Conservation (phyloP, 805 yeast species). For the Wickerhamomyces alni region DNA sequence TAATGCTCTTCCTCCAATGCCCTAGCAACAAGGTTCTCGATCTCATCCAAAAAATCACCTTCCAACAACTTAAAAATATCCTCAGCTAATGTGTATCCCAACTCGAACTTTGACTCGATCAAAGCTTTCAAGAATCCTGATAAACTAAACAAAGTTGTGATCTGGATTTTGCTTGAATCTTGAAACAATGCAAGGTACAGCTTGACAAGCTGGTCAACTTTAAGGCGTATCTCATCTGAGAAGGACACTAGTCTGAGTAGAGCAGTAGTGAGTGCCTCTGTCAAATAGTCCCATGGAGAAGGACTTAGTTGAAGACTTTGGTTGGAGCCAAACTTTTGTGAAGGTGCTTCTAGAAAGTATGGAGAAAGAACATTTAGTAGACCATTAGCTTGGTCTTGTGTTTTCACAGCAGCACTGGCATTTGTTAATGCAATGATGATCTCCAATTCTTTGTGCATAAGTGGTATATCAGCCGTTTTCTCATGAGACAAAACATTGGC, state of each 20-base stretch:
- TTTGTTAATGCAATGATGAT: constrained; percentile 41
- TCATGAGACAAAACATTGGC: constrained; percentile 9
- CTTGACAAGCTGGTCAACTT: constrained; percentile 18
- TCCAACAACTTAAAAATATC: constrained; percentile 21
- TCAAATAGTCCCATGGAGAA: constrained; percentile 36
- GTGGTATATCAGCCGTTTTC: constrained; percentile 19
- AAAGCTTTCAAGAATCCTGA: constrained; percentile 32
- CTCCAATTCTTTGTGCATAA: constrained; percentile 47
- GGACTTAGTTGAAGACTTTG: constrained; percentile 27
- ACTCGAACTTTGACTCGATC: constrained; percentile 13
- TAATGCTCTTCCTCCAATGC: constrained; percentile 24
- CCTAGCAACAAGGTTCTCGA: constrained; percentile 27
- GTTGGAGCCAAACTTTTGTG: constrained; percentile 39
- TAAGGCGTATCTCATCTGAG: constrained; percentile 23
- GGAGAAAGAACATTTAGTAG: constrained; percentile 36
- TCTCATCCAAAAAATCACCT: constrained; percentile 10
- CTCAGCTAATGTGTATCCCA: constrained; percentile 20
- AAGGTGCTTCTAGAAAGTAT: constrained; percentile 46
- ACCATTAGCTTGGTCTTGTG: constrained; percentile 31
- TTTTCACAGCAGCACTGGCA: constrained; percentile 29
- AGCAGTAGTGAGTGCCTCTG: constrained; percentile 27
- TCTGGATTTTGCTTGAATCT: constrained; percentile 7
- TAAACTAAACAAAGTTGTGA: constrained; percentile 27
- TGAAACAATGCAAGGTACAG: constrained; percentile 20
- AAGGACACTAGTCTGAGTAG: constrained; percentile 21